Conservation (phyloP, 2,329 filamentous ascomycete genomes). For the Chrysosporium queenslandicum region DNA sequence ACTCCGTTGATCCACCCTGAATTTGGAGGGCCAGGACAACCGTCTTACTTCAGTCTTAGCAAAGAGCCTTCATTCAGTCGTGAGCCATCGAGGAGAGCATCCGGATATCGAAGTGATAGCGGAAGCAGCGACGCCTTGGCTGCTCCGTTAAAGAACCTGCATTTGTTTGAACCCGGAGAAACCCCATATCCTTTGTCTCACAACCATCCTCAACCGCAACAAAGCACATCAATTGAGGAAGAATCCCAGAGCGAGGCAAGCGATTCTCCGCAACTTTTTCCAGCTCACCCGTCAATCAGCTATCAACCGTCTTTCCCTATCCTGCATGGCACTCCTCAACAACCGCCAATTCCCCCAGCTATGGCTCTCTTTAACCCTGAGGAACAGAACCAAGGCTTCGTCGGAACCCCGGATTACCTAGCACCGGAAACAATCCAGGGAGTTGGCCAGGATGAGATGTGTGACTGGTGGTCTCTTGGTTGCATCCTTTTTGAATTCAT, state of each 20-base stretch:
- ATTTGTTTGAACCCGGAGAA: slow-evolving; percentile 54
- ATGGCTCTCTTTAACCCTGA: slow-evolving; percentile 92
- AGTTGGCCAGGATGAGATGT: slow-evolving; percentile 90
- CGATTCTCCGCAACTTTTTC: slow-evolving; percentile 65
- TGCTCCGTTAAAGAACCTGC: slow-evolving; percentile 71
- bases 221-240: slow-evolving; percentile 51
- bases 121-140: slow-evolving; percentile 77
- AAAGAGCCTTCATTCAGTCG: slow-evolving; percentile 35
- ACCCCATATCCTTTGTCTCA: slow-evolving; percentile 29
- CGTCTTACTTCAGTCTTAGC: slow-evolving; percentile 78
- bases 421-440: slow-evolving; percentile 95
- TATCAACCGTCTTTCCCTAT: slow-evolving; percentile 31
- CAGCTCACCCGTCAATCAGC: slow-evolving; percentile 52
- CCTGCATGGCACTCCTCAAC: slow-evolving; percentile 39
- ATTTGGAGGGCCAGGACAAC: slow-evolving; percentile 57
- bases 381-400: slow-evolving; percentile 84
- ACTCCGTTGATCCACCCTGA: slow-evolving; percentile 84
- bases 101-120: slow-evolving; percentile 82
- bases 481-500: slow-evolving; percentile 97
- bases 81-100: slow-evolving; percentile 58
- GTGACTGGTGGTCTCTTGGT: slow-evolving; percentile 99
- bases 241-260: slow-evolving; percentile 59
- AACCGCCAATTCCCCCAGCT: slow-evolving; percentile 76
- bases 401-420: slow-evolving; percentile 93
- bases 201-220: slow-evolving; percentile 18